Percentiles rank a stretch among this genome's conserved stretches.
Evolutionary conservation across 768 basidiomycete species (phyloP).

Genomic region (Leccinum obscurum): DNA sequence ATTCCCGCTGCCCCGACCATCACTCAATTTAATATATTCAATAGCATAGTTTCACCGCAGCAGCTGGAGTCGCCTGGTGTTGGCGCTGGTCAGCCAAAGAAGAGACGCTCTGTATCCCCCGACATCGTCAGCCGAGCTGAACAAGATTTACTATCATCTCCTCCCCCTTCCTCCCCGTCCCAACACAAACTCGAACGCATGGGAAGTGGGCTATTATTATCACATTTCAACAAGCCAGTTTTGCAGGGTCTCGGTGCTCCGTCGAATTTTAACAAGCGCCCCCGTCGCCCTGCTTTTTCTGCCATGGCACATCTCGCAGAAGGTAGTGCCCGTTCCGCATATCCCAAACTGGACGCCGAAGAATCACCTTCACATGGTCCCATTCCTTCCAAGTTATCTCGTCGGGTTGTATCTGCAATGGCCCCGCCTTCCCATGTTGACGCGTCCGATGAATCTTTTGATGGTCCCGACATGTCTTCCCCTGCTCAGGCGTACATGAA

Average conservation of each 20-base stretch:
- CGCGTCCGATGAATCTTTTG: constrained; percentile 54
- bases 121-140: constrained; percentile 41
- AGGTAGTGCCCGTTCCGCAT: constrained; percentile 41
- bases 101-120: constrained; percentile 62
- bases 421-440: constrained; percentile 44
- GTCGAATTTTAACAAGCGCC: constrained; percentile 54
- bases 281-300: constrained; percentile 67
- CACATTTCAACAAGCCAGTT: constrained; percentile 48
- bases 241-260: constrained; percentile 58
- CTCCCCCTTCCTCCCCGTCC: constrained; percentile 48
- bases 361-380: constrained; percentile 33
- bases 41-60: constrained; percentile 50
- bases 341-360: constrained; percentile 38
- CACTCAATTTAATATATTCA: constrained; percentile 63
- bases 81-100: constrained; percentile 45
- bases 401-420: constrained; percentile 78
- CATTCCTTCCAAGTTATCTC: constrained; percentile 36
- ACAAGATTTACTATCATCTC: constrained; percentile 47
- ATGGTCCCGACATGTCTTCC: constrained; percentile 67
- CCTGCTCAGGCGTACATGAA: constrained; percentile 81
- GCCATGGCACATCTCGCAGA: constrained; percentile 55
- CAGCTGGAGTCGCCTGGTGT: constrained; percentile 45
- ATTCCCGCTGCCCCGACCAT: constrained; percentile 53
- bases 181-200: constrained; percentile 49
- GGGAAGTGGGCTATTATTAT: constrained; percentile 34